Percentiles rank a stretch among this genome's conserved stretches.
These are phyloP conservation scores for Boletus speciosus DNA, from an alignment of 768 basidiomycete genomes.

Conservation along the genomic window DNA sequence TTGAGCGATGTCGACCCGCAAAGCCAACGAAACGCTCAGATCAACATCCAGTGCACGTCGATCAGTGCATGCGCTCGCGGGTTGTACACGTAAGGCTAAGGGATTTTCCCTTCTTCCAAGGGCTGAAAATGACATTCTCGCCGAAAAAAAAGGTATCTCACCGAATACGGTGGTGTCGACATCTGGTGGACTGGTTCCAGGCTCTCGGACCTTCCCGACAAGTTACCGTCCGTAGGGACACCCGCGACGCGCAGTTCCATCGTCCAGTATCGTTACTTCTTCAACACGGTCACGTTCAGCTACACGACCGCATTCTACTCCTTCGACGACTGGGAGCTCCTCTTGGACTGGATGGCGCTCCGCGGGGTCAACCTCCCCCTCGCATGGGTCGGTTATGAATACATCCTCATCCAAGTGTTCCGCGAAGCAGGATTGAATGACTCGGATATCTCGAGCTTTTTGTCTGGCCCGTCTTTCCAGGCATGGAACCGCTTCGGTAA, in stretches of 20 bases:
- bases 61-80: conserved; percentile 38
- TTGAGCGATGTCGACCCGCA: conserved; percentile 25
- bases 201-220: conserved; percentile 28
- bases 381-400: conserved; percentile 41
- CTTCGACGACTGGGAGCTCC: conserved; percentile 38
- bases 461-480: conserved; percentile 39
- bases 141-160: conserved; percentile 30
- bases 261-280: conserved; percentile 39
- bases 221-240: conserved; percentile 30
- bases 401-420: conserved; percentile 35
- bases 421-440: conserved; percentile 37
- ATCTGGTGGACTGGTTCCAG: conserved; percentile 45
- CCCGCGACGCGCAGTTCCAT: conserved; percentile 32
- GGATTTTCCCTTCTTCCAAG: background rate
- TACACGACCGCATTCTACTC: conserved; percentile 40
- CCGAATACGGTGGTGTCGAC: conserved; percentile 35
- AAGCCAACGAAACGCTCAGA: conserved; percentile 6
- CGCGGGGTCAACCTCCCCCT: conserved; percentile 41
- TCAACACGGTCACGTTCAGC: conserved; percentile 43
- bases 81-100: conserved; percentile 33
- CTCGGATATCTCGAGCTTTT: conserved; percentile 32
- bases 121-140: background rate
- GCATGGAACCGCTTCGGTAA: conserved; percentile 45
- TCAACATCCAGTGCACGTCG: conserved; percentile 35
- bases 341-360: conserved; percentile 42